Evolutionary conservation across 2,329 filamentous ascomycete species (phyloP).

Genomic region (Fusarium sp.): DNA sequence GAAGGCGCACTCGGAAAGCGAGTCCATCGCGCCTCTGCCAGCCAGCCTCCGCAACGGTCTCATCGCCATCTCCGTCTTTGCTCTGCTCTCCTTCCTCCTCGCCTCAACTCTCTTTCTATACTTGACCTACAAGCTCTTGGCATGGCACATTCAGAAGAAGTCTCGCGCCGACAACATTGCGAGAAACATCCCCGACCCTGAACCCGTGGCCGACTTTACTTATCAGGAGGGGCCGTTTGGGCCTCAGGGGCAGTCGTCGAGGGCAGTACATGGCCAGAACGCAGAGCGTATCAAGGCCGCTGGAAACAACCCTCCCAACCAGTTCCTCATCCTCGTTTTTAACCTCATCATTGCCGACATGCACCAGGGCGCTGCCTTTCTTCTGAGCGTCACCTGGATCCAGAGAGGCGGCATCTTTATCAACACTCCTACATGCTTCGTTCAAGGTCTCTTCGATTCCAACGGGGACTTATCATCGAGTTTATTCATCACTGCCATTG

Average conservation of each 20-base stretch:
- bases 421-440: slow-evolving; percentile 63
- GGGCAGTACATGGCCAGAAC: slow-evolving; percentile 10
- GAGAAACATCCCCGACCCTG: slow-evolving; percentile 22
- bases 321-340: slow-evolving; percentile 76
- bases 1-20: slow-evolving; percentile 18
- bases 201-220: slow-evolving; percentile 44
- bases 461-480: slow-evolving; percentile 73
- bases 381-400: slow-evolving; percentile 70
- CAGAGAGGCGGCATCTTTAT: slow-evolving; percentile 63
- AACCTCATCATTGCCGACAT: slow-evolving; percentile 76
- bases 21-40: slow-evolving; percentile 36
- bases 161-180: slow-evolving; percentile 17
- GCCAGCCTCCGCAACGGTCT: slow-evolving; percentile 37
- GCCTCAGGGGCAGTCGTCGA: slow-evolving; percentile 13
- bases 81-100: slow-evolving; percentile 44
- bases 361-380: slow-evolving; percentile 71
- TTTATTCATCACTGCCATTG: slow-evolving; percentile 73
- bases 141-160: slow-evolving; percentile 36
- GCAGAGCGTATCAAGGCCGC: slow-evolving; percentile 14
- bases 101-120: slow-evolving; percentile 43
- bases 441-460: slow-evolving; percentile 75
- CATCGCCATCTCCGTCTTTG: slow-evolving; percentile 42
- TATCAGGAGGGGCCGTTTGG: slow-evolving; percentile 28
- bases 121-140: slow-evolving; percentile 41
- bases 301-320: slow-evolving; percentile 57